Evolutionary conservation across 139 green algal genomes (phyloP).

Genomic region (Volvox reticuliferus): DNA sequence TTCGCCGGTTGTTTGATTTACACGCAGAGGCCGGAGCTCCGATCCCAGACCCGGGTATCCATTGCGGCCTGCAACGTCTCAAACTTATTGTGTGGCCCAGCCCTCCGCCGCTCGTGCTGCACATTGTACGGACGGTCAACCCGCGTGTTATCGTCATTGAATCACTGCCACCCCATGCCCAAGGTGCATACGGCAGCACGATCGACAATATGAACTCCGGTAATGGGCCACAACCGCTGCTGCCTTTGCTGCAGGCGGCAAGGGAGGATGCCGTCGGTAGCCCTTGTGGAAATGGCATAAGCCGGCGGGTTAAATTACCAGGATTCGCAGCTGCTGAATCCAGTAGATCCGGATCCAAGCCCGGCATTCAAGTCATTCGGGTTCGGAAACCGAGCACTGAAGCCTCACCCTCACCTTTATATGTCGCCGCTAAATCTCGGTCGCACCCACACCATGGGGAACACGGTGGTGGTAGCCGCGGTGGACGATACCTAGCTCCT

Average conservation of each 20-base stretch:
- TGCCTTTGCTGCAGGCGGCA: background rate
- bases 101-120: background rate
- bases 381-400: background rate
- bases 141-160: background rate
- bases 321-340: background rate
- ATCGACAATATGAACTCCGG: background rate
- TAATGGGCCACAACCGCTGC: background rate
- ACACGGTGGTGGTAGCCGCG: background rate
- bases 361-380: background rate
- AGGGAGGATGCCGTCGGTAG: background rate
- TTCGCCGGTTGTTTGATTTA: no score
- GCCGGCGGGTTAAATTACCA: background rate
- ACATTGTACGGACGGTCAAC: conserved; percentile 2
- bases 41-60: background rate
- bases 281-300: background rate
- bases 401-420: background rate
- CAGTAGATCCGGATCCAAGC: background rate
- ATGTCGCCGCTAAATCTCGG: background rate
- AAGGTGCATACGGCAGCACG: background rate
- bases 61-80: conserved; percentile 34
- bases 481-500: background rate
- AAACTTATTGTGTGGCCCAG: conserved; percentile 32
- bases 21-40: background rate
- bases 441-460: background rate
- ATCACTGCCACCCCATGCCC: background rate